Evolutionary conservation across 2,329 filamentous ascomycete species (phyloP), one percentile per base, ranked within the genome.

Genomic region (Curvularia spicifera): DNA sequence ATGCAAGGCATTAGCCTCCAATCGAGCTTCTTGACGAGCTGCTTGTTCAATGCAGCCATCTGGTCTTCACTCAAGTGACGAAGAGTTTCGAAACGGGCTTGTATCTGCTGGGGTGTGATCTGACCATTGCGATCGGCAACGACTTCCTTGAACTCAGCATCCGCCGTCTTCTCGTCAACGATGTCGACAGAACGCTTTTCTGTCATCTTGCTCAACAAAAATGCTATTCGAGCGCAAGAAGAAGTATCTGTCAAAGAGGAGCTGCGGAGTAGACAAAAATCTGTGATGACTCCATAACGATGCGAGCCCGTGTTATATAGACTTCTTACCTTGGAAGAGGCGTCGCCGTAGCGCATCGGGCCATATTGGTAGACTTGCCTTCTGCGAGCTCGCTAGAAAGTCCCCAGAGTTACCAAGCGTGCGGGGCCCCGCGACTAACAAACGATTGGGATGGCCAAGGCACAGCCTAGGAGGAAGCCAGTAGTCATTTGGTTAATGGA

Each of bases 1-100:
- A 71, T 71, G 20, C 63, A 68, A 13, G 71, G 71, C 63, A 73
- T 68, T 5, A 73, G 61, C 20, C 69, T 62, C 71, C 70, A 73
- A 42, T 72, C 71, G 24, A 73, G 53, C 29, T 60, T 66, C 4
- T 51, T 65, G n/a, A 71, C 53, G n/a, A 73, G 56, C 39, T 53
- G 55, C 56, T 71, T 73, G 59, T 74, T 71, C 61, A 73, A 46
- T 22, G 61, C 57, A 44, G 57, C 61, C 70, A 72, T 71, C 51
- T 73, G 52, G 28, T 67, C 64, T 18, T 68, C 64, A 45, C 56
- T 65, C 40, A 72, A 49, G 44, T 71, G 56, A 33, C 54, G 56
- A 24, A 74, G 67, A 8, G 65, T 66, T 35, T 68, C 63, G 46
- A 71, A 72, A 26, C 67, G 65, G 33, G 66, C 57, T 51, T 72